These are phyloP conservation scores for Blumeria hordei DNA, from an alignment of 2,329 filamentous ascomycete species.

Conservation along the genomic window DNA sequence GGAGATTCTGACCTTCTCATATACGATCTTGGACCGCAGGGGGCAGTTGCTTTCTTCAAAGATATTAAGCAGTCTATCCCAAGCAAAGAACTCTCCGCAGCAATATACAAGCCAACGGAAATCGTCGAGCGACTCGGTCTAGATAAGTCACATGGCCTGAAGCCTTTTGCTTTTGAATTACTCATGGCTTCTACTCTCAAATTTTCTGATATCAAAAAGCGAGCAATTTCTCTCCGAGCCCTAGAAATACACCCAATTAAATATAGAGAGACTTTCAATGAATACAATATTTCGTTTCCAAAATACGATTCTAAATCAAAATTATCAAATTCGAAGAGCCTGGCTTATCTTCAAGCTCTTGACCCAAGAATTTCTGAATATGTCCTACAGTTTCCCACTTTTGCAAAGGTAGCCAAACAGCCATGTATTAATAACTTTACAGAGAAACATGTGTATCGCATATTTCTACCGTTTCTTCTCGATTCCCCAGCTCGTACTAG, in stretches of 20 bases:
- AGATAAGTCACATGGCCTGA: slow-evolving; percentile 15
- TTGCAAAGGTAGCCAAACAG: slow-evolving; percentile 9
- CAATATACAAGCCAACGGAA: slow-evolving; percentile 18
- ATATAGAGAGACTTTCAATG: slow-evolving; percentile 10
- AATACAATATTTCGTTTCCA: slow-evolving; percentile 6
- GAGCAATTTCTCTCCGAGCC: slow-evolving; percentile 7
- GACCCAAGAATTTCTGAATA: slow-evolving; percentile 28
- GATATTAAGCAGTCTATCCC: slow-evolving; percentile 22
- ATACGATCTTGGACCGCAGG: slow-evolving; percentile 37
- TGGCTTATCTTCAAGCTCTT: slow-evolving; percentile 10
- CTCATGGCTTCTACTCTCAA: slow-evolving; percentile 8
- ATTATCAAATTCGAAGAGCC: background rate
- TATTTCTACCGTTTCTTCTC: slow-evolving; percentile 42
- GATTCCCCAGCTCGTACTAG: slow-evolving; percentile 29
- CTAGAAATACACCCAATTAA: slow-evolving; percentile 4
- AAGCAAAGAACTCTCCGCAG: slow-evolving; percentile 8
- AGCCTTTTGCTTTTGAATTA: slow-evolving; percentile 16
- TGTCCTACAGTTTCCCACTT: slow-evolving; percentile 19
- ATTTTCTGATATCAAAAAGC: slow-evolving; percentile 9
- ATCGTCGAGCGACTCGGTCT: slow-evolving; percentile 23
- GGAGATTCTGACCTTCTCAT: slow-evolving; percentile 74
- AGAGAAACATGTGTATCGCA: slow-evolving; percentile 13
- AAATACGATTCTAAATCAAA: background rate
- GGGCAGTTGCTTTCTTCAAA: slow-evolving; percentile 42
- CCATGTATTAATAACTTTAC: slow-evolving; percentile 3